These are phyloP conservation scores for Chalciporus piperatus DNA, from an alignment of 768 basidiomycete species.

Conservation along the genomic window DNA sequence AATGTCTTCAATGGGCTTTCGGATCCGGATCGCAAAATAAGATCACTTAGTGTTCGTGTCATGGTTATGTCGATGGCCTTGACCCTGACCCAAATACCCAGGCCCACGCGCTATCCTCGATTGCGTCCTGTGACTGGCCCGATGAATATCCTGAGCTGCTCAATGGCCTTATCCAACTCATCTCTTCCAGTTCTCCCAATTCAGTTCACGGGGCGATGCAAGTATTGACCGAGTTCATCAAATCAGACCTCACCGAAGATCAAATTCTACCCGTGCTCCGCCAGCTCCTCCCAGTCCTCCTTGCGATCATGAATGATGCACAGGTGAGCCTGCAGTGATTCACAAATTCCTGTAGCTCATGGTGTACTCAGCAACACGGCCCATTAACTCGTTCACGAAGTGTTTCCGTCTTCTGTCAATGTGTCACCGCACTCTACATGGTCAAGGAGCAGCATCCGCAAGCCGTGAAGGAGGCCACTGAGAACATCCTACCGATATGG, in stretches of 20 bases:
- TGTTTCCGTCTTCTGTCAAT: conserved; percentile 87
- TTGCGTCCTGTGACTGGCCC: conserved; percentile 93
- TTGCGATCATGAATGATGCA: conserved; percentile 72
- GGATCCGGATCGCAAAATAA: conserved; percentile 82
- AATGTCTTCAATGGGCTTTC: conserved; percentile 81
- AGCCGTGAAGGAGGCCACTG: conserved; percentile 78
- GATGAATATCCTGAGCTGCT: conserved; percentile 95
- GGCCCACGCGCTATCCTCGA: conserved; percentile 86
- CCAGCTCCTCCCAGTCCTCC: conserved; percentile 81
- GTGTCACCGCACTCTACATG: conserved; percentile 86
- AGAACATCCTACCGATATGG: conserved; percentile 84
- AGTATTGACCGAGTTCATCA: conserved; percentile 92
- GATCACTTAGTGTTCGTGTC: conserved; percentile 71
- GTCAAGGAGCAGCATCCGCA: conserved; percentile 91
- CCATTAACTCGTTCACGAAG: conserved; percentile 82
- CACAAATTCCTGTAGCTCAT: background rate
- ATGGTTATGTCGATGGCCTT: background rate
- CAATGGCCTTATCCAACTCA: conserved; percentile 64
- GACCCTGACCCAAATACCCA: conserved; percentile 32
- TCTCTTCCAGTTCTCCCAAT: conserved; percentile 68
- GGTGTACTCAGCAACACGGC: conserved; percentile 53
- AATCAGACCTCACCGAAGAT: conserved; percentile 89
- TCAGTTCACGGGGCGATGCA: conserved; percentile 96
- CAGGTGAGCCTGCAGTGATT: conserved; percentile 45
- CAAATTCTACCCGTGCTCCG: conserved; percentile 91